Evolutionary conservation across 2,329 filamentous ascomycete species (phyloP), one percentile per base, ranked within the genome.

Genomic region (Dactylonectria macrodidyma): DNA sequence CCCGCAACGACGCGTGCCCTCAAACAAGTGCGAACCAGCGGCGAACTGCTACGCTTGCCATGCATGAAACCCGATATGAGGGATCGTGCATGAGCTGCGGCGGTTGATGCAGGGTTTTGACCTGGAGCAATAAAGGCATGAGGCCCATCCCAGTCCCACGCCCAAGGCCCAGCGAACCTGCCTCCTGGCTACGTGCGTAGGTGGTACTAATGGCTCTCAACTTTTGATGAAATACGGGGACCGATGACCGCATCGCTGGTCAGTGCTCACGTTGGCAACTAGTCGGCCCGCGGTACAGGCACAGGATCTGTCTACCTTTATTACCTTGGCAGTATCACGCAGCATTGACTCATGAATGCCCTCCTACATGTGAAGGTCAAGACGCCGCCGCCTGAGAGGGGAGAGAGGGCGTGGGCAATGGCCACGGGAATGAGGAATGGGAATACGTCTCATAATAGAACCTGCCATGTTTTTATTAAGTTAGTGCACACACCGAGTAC

Each of bases 51-150:
- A 30, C 52, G 19, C 47, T 22, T n/a, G 26, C 50, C 46, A 33
- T 55, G 59, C 59, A 61, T 61, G 36, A n/a, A 30, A 63, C 44
- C 44, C 34, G 44, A 50, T 34, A 41, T 51, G 54, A 51, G 41
- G 24, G 52, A 51, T 51, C 60, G 60, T 63, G 54, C 60, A 63
- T 63, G 34, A 63, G 60, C 60, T 46, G 34, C 44, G 19, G 24
- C 36, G 36, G 30, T 38, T 16, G 51, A 16, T 61, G 50, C 59
- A 61, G 59, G 59, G 50, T 14, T 46, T 55, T 34, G 34, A 55
- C 48, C 48, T 47, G 24, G 24, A 54, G 47, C 46, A 41, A 30
- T 7, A 30, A 30, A 33, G 26, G 16, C 50, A 60, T 24, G 36
- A 60, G 47, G 24, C 60, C 51, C 60, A 54, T n/a, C 34, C 41